Evolutionary conservation across 441 rosid species (phyloP).

Genomic region (Erodium moschatum): DNA sequence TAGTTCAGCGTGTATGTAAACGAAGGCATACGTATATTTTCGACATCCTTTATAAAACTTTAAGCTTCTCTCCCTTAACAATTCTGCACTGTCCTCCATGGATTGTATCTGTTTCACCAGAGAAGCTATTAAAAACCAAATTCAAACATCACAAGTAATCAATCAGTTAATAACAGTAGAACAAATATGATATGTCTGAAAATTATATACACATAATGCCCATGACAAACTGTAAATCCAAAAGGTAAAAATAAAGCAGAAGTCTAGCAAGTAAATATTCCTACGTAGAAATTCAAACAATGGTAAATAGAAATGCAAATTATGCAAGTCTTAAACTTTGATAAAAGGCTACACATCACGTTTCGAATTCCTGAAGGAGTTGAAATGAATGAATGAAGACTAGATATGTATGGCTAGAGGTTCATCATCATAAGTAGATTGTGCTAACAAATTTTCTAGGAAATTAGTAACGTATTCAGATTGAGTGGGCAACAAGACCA

Average conservation of each 20-base stretch:
- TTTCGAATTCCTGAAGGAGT: background rate
- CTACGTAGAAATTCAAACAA: background rate
- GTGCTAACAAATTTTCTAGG: background rate
- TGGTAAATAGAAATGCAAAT: background rate
- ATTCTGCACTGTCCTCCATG: slow-evolving; percentile 26
- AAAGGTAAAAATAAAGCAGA: background rate
- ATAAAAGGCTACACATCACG: background rate
- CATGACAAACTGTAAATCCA: background rate
- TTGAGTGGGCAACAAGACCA: background rate
- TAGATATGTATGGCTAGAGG: background rate
- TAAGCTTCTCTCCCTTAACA: slow-evolving; percentile 23
- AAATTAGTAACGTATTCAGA: background rate
- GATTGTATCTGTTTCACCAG: slow-evolving; percentile 21
- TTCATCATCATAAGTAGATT: background rate
- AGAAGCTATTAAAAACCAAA: background rate
- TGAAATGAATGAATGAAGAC: background rate
- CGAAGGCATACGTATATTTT: slow-evolving; percentile 24
- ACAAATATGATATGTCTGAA: background rate
- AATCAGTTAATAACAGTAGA: background rate
- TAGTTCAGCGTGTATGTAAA: background rate
- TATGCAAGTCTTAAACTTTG: background rate
- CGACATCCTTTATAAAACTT: slow-evolving; percentile 10
- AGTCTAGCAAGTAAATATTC: background rate
- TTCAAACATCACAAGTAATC: background rate
- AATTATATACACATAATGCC: background rate